phyloP scores from a whole-genome alignment of 768 basidiomycete species.

The Rossbeevera mucosa region DNA sequence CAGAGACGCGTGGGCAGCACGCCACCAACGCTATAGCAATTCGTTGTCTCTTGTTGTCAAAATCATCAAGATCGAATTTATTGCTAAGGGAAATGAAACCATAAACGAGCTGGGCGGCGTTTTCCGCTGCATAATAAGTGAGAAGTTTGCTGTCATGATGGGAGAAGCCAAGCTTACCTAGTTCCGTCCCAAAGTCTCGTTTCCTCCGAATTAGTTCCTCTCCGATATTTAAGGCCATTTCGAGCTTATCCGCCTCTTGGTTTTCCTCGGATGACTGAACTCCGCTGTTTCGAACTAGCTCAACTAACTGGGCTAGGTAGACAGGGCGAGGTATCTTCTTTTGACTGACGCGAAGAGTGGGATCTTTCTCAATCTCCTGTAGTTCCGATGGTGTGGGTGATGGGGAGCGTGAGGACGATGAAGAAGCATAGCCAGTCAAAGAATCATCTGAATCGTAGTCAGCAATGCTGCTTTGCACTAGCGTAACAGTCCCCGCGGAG shows the following conservation, averaged over 20 bases:
- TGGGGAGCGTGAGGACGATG: constrained; percentile 59
- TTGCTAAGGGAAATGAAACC: constrained; percentile 72
- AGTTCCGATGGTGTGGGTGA: constrained; percentile 83
- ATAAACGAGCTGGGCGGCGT: constrained; percentile 76
- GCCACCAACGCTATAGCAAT: constrained; percentile 75
- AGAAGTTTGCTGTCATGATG: neutral
- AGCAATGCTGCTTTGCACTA: constrained; percentile 12
- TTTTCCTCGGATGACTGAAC: constrained; percentile 49
- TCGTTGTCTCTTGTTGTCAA: constrained; percentile 70
- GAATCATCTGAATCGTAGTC: constrained; percentile 81
- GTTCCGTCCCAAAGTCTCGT: constrained; percentile 77
- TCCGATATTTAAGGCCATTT: constrained; percentile 74
- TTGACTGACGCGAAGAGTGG: constrained; percentile 64
- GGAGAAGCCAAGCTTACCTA: constrained; percentile 46
- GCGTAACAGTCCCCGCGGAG: neutral
- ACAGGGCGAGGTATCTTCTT: constrained; percentile 80
- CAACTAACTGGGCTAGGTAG: constrained; percentile 81
- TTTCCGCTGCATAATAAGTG: constrained; percentile 63
- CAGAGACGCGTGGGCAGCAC: constrained; percentile 71
- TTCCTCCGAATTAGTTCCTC: constrained; percentile 85
- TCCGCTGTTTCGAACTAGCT: constrained; percentile 63
- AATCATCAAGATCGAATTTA: constrained; percentile 78
- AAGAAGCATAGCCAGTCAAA: constrained; percentile 69
- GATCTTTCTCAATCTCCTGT: constrained; percentile 81
- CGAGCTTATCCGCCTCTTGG: constrained; percentile 69